Conservation (phyloP, 805 yeast genomes). For the Yarrowia yakushimensis region DNA sequence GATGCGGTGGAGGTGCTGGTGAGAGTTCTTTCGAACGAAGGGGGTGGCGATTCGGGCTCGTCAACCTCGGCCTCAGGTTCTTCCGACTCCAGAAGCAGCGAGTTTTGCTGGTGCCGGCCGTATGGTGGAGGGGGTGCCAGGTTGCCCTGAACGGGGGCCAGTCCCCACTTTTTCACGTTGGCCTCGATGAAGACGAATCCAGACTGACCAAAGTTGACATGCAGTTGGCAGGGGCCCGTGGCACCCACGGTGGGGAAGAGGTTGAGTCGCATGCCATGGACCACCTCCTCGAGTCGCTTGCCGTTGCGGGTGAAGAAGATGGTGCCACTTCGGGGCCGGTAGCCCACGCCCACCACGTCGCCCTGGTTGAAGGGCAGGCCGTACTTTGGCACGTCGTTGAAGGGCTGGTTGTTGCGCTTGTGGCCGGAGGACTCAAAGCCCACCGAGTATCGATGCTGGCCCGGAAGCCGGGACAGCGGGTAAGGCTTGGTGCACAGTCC, state of each 20-base stretch:
- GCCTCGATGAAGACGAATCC: constrained; percentile 91
- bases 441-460: constrained; percentile 78
- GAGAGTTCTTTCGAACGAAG: neutral
- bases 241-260: constrained; percentile 90
- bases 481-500: constrained; percentile 87
- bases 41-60: constrained; percentile 8
- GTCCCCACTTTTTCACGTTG: constrained; percentile 92
- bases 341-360: constrained; percentile 92
- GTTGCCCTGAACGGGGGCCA: constrained; percentile 83
- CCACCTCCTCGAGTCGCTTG: constrained; percentile 76
- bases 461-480: constrained; percentile 91
- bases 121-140: constrained; percentile 94
- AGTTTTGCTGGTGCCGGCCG: constrained; percentile 72
- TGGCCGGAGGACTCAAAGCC: constrained; percentile 86
- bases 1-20: constrained; percentile 9
- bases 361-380: constrained; percentile 63
- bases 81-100: constrained; percentile 45
- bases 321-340: constrained; percentile 75
- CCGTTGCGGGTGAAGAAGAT: constrained; percentile 94
- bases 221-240: constrained; percentile 73
- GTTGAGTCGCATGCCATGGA: constrained; percentile 67
- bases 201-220: constrained; percentile 82
- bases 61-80: constrained; percentile 6
- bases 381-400: constrained; percentile 45
- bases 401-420: constrained; percentile 73